Conservation (phyloP, 2,329 filamentous ascomycete species). For the Fusarium veterinarium region DNA sequence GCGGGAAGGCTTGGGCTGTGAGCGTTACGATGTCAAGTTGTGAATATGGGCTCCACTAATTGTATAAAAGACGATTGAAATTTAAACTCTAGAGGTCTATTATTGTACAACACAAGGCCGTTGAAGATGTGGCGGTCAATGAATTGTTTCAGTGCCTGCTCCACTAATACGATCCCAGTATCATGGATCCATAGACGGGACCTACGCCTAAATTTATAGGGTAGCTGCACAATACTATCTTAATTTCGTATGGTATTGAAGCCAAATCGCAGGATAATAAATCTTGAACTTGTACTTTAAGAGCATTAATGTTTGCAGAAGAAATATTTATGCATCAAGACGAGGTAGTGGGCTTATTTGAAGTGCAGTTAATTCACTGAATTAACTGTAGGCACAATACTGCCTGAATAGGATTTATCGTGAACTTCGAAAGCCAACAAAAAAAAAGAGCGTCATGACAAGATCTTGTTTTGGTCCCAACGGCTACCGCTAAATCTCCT, state of each 20-base stretch:
- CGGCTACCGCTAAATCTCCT: neutral
- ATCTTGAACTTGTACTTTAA: neutral
- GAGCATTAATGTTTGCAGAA: neutral
- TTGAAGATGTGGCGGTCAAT: neutral
- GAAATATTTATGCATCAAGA: neutral
- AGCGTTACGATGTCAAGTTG: neutral
- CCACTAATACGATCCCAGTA: conserved; percentile 2
- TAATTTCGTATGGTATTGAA: neutral
- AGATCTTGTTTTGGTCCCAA: neutral
- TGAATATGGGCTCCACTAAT: neutral
- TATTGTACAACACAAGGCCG: neutral
- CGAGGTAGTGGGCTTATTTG: neutral
- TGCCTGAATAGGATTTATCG: neutral
- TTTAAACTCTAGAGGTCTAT: neutral
- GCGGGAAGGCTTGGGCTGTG: neutral
- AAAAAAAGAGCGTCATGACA: neutral
- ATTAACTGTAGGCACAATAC: neutral
- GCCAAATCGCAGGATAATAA: neutral
- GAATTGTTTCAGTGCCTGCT: conserved; percentile 6
- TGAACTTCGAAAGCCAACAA: too few species aligned
- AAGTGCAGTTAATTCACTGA: neutral
- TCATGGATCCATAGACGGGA: neutral
- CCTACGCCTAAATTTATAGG: neutral
- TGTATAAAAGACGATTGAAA: neutral
- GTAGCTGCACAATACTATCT: neutral